Evolutionary conservation across 345 rosid genomes (phyloP), one percentile per base, ranked within the genome.

Genomic region (Zanthoxylum bungeanum): DNA sequence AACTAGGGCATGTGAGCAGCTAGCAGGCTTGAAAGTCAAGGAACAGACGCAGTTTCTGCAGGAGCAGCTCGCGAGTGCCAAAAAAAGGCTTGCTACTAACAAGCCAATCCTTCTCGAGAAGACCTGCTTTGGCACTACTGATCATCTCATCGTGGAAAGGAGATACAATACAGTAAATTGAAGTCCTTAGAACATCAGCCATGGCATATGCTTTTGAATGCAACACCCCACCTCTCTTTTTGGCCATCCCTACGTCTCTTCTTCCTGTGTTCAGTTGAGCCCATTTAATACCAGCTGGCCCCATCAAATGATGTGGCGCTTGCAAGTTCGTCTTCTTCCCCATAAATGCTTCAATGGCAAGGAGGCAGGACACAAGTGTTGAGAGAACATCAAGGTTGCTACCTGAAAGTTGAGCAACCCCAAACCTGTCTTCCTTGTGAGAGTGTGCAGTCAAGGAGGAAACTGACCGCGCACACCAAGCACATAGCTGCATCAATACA

Each of bases 371-470:
- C 34, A 91, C 21, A 39, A 95, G 93, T 9, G 89, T 83, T 5
- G 98, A 92, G 72, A 89, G 53, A 56, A 86, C 90, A 60, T 90
- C 81, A 10, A 96, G 78, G 57, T 87, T 92, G 75, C 94, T 87
- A 71, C 99, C 96, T 31, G 98, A 86, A 33, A 95, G 84, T 78
- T 92, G 99, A 39, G 99, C 99, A 60, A 95, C 93, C 52, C 99
- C 98, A 62, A 79, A 92, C 59, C 93, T 86, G 82, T 92, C 98
- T 77, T 95, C 97, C 44, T 78, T 75, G 72, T 65, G 93, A 7
- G 99, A 95, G 74, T 77, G 80, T 36, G 88, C 88, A 40, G 98
- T 91, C 77, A 92, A 78, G 62, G 85, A 84, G 30, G 98, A 86
- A 59, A 74, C 70, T 39, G 85, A 72, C 68, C 86, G 91, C 46